Base-by-base conservation (phyloP, 2,329 filamentous ascomycete genomes). In the Fusarium albidum region DNA sequence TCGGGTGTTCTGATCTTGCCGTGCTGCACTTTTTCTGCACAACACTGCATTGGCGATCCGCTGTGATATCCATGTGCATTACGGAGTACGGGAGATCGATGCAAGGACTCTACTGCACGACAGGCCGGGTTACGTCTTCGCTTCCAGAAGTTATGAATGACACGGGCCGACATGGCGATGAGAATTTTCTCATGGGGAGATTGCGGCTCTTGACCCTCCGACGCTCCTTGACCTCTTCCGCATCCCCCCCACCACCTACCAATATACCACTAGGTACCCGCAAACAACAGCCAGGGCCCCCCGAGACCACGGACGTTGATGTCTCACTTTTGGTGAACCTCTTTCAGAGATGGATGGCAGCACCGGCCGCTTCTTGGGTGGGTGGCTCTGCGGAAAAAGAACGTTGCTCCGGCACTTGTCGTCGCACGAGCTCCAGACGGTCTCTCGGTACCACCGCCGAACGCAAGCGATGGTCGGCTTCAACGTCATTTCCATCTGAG, bases 1-100 rank as follows among this genome's bases (percentile, higher is more conserved):
- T 21, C 21, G 21, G 21, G 21, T 7, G n/a, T n/a, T n/a, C n/a
- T 48, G 49, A 57, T 59, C 45, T 51, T 43, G 45, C n/a, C 51
- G 38, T 18, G 33, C 55, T 52, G 55, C 60, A 61, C 42, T 59
- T 47, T 39, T 33, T 57, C 55, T 66, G 64, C 64, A 66, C 57
- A 66, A 59, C 59, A 64, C 47, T 66, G 64, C 64, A 66, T 63
- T 57, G 47, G 38, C 49, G 64, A 67, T 67, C 64, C 57, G 55
- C 57, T 49, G 41, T 46, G 49, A 40, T 50, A 53, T 42, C 38
- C 41, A 40, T 59, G 47, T 62, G 59, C 60, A 57, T 61, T 53
- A 57, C 49, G 56, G 60, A 57, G 59, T 53, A 57, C 49, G 56
- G 60, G 48, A 64, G 64, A 67, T 66, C 64, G 64, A 58, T 65